These are phyloP conservation scores for Paraphoma sp. DNA, from an alignment of 2,329 filamentous ascomycete species.

Conservation along the genomic window DNA sequence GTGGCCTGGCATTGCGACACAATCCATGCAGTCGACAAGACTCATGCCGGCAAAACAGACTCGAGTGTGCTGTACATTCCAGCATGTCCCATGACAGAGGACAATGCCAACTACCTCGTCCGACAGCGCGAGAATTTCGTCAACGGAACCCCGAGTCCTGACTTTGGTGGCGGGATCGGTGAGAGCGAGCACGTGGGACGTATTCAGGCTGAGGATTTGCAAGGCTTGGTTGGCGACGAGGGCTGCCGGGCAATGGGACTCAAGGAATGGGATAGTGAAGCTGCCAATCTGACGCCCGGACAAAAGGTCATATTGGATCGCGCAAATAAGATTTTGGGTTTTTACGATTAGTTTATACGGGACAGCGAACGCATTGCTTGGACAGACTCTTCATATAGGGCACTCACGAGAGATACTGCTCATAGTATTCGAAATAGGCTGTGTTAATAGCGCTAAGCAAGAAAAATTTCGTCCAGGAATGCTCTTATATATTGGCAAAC, in stretches of 20 bases:
- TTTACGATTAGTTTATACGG: constrained; percentile 38
- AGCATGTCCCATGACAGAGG: constrained; percentile 78
- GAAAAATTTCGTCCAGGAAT: too few relatives aligned
- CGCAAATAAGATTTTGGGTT: constrained; percentile 63
- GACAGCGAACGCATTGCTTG: too few relatives aligned
- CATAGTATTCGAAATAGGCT: too few relatives aligned
- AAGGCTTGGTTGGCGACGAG: constrained; percentile 50
- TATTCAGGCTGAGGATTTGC: constrained; percentile 48
- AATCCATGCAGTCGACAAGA: constrained; percentile 83
- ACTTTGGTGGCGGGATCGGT: constrained; percentile 66
- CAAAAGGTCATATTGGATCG: constrained; percentile 59
- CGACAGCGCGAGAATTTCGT: constrained; percentile 76
- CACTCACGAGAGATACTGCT: too few relatives aligned
- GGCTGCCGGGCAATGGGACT: constrained; percentile 64
- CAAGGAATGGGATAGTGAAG: constrained; percentile 57
- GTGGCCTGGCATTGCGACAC: constrained; percentile 81
- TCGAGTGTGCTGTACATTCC: constrained; percentile 91
- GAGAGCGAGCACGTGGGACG: constrained; percentile 61
- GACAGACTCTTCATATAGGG: too few relatives aligned
- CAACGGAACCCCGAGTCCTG: constrained; percentile 60
- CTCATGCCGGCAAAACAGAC: constrained; percentile 74
- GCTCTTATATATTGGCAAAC: too few relatives aligned
- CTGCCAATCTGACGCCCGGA: constrained; percentile 55
- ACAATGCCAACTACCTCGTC: constrained; percentile 74
- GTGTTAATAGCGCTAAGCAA: too few relatives aligned